A percentile compares a stretch with the other conserved stretches of the same genome.
Conservation (phyloP, 2,329 filamentous ascomycete genomes). For the Teratosphaeria epicoccoides region DNA sequence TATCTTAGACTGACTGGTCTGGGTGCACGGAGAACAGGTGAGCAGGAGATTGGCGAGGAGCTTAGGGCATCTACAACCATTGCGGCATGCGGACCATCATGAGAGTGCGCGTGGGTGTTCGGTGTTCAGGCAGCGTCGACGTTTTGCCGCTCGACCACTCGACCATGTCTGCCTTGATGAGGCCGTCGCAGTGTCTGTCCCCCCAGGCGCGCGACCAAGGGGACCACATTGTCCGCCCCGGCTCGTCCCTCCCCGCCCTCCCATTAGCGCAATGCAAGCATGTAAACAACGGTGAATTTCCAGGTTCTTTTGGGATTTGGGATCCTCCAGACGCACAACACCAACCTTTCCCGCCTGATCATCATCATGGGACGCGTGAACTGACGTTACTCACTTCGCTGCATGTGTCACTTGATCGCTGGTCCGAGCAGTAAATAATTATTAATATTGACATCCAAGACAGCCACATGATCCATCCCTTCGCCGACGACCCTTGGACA, state of each 20-base stretch:
- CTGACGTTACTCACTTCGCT: too few relatives aligned
- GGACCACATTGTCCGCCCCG: too few relatives aligned
- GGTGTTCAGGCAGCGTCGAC: neutral
- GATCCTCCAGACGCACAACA: too few relatives aligned
- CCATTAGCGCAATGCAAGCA: too few relatives aligned
- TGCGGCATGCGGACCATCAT: neutral
- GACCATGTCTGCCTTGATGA: neutral
- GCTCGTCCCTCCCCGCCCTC: too few relatives aligned
- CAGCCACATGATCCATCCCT: neutral
- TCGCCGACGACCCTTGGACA: neutral
- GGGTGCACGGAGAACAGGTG: neutral
- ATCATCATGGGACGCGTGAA: too few relatives aligned
- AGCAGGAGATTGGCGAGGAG: neutral
- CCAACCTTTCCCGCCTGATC: too few relatives aligned
- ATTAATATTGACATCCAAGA: too few relatives aligned
- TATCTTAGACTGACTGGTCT: slow-evolving; percentile 14
- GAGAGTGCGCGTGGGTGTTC: neutral
- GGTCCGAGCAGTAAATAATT: neutral
- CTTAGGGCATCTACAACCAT: neutral
- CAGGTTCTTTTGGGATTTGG: too few relatives aligned
- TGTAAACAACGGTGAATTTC: too few relatives aligned
- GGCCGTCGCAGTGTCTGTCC: neutral
- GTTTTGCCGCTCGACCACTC: neutral
- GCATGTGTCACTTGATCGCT: neutral
- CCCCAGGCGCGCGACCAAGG: too few relatives aligned